phyloP scores from a whole-genome alignment of 208 protist genomes.

The Trypanosoma avium region DNA sequence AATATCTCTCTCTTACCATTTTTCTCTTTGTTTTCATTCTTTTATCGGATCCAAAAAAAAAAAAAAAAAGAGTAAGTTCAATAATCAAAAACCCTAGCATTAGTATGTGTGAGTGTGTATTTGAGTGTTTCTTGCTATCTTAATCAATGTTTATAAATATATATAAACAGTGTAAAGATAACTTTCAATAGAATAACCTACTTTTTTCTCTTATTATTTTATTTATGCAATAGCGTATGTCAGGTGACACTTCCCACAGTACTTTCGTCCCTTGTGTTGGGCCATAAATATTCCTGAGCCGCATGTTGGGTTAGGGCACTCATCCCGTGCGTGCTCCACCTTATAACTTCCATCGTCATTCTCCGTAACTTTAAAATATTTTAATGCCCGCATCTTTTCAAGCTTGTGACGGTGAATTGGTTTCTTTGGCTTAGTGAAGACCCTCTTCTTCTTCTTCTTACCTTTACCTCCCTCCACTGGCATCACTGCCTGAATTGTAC shows the following conservation, averaged over 20 bases:
- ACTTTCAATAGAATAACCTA: no score
- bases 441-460: conserved; percentile 99
- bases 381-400: conserved; percentile 98
- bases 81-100: no score
- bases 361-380: conserved; percentile 99
- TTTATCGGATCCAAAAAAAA: no score
- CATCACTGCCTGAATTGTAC: conserved; percentile 88
- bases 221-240: conserved; percentile 26
- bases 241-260: conserved; percentile 97
- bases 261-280: conserved; percentile 94
- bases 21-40: no score
- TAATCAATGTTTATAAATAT: no score
- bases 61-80: no score
- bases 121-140: no score
- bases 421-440: conserved; percentile 99
- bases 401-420: conserved; percentile 98
- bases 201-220: not conserved
- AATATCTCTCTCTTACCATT: no score
- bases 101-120: no score
- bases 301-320: conserved; percentile 88
- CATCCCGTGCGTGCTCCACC: conserved; percentile 79
- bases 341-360: conserved; percentile 96
- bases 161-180: no score
- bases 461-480: conserved; percentile 93
- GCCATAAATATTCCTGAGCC: conserved; percentile 97